Evolutionary conservation across 2,329 filamentous ascomycete genomes (phyloP).

Genomic region (Rutstroemia sp.): DNA sequence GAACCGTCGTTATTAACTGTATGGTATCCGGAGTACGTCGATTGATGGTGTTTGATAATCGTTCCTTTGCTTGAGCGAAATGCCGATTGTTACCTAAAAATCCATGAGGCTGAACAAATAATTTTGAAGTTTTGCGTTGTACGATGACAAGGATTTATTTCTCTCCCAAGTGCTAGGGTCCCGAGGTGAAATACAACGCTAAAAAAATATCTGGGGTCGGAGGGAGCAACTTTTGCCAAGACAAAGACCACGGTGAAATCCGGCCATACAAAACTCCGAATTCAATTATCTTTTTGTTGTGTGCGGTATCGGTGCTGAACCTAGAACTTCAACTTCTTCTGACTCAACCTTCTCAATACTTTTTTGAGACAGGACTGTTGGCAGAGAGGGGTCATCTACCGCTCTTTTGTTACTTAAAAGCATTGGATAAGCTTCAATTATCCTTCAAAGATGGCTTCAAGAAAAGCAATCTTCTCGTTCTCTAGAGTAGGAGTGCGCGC

Average conservation of each 20-base stretch:
- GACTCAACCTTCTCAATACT: conserved; percentile 6
- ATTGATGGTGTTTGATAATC: not conserved
- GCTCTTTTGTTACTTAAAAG: not conserved
- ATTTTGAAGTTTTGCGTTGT: conserved; percentile 6
- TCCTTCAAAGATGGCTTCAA: conserved; percentile 24
- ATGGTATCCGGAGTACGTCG: too few relatives aligned
- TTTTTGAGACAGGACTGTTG: conserved; percentile 5
- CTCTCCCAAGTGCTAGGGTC: not conserved
- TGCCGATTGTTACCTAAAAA: not conserved
- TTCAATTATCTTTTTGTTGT: conserved; percentile 1
- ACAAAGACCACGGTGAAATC: not conserved
- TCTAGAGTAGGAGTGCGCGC: conserved; percentile 14
- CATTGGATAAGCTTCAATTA: not conserved
- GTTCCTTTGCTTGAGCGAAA: not conserved
- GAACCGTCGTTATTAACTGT: too few relatives aligned
- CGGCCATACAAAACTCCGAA: not conserved
- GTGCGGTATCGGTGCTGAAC: conserved; percentile 9
- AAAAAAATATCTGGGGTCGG: conserved; percentile 6
- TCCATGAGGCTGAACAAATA: conserved; percentile 11
- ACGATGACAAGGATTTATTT: conserved; percentile 5
- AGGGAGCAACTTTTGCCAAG: not conserved
- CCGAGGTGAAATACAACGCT: not conserved
- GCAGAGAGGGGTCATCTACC: not conserved
- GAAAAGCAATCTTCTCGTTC: conserved; percentile 26
- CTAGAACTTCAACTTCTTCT: not conserved